phyloP scores from a whole-genome alignment of 1,284 basidiomycete genomes.

The Cryptococcus amylolentus region DNA sequence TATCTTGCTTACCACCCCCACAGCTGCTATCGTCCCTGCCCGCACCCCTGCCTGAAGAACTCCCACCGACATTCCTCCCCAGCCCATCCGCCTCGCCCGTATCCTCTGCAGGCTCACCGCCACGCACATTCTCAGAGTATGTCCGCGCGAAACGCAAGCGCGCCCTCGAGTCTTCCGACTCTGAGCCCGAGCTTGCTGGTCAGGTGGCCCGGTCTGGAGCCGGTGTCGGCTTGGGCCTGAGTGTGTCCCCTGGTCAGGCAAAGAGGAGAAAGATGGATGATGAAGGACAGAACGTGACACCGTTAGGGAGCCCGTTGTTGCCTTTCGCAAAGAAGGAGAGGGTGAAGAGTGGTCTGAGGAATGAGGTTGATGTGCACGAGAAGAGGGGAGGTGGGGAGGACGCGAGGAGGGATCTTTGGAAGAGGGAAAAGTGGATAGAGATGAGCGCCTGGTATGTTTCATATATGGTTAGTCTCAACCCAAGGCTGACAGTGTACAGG shows the following conservation, averaged over 20 bases:
- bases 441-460: conserved; percentile 16
- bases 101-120: conserved; percentile 18
- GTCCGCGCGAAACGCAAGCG: conserved; percentile 7
- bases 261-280: conserved; percentile 1
- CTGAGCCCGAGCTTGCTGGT: conserved; percentile 6
- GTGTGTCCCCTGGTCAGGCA: conserved; percentile 8
- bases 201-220: not conserved
- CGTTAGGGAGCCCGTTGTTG: not conserved
- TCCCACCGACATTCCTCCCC: conserved; percentile 33
- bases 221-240: conserved; percentile 28
- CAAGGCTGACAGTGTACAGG: conserved; percentile 7
- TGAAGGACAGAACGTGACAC: not conserved
- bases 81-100: conserved; percentile 17
- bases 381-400: conserved; percentile 3
- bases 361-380: conserved; percentile 4
- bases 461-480: not conserved
- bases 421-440: conserved; percentile 18
- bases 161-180: conserved; percentile 13
- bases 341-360: not conserved
- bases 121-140: conserved; percentile 19
- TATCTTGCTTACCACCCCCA: not conserved
- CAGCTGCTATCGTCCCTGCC: conserved; percentile 35
- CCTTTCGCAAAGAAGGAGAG: not conserved
- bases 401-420: conserved; percentile 18
- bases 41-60: conserved; percentile 31